Evolutionary conservation across 2,329 filamentous ascomycete species (phyloP), one percentile per base, ranked within the genome.

Genomic region (Chaetomiaceae sp.): DNA sequence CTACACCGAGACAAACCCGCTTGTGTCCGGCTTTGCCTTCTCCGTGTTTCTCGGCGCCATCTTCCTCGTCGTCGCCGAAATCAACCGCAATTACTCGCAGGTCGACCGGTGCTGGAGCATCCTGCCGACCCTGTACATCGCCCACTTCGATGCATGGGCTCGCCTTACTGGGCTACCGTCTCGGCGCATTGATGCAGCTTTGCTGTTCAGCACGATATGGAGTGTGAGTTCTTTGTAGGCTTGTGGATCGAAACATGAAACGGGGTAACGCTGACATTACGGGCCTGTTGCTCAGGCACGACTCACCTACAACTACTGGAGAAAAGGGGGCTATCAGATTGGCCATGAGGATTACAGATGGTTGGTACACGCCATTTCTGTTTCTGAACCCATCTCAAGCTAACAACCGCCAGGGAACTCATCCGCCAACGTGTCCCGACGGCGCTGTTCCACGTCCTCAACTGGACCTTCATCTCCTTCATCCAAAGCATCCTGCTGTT

Each of bases 331-430:
- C 19, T 98, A 98, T 65, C 71, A 75, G 14, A 74, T 90, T 53
- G 91, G 93, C 30, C 90, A 86, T 14, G 91, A 98, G 67, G 93
- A 98, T 66, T 98, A 98, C 65, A 79, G 93, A 68, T 98, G 93
- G 82, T 74, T 57, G 41, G 63, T 58, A 22, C 36, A n/a, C 4
- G 11, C 18, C 9, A 8, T 18, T 1, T 18, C 34, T 15, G 22
- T n/a, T 14, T n/a, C n/a, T n/a, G n/a, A n/a, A n/a, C n/a, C 11
- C 22, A 34, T 6, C 32, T 4, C 14, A 48, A 40, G 50, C 60
- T 66, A 43, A 65, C 43, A 17, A 12, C 37, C 17, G 14, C 1
- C 27, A 19, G 79, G 91, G 74, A 76, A 47, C 81, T 90, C 45
- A 71, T 97, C 42, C 83, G 83, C 61, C 71, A 75, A 22, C 71